Conservation (phyloP, 306 rosid species). For the Pterocarpus santalinus region DNA sequence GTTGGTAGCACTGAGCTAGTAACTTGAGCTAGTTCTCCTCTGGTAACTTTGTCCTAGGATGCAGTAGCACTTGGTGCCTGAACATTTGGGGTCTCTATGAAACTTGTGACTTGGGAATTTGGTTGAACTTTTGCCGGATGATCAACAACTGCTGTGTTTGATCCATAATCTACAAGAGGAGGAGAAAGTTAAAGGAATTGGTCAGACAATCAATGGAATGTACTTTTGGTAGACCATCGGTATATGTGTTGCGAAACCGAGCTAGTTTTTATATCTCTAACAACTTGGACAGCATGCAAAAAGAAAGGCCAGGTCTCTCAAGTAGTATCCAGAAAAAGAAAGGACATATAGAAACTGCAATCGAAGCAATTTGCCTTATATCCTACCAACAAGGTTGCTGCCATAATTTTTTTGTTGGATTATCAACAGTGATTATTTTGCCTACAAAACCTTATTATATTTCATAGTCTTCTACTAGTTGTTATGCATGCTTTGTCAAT, state of each 20-base stretch:
- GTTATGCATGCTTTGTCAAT: too few species aligned
- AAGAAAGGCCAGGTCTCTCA: background rate
- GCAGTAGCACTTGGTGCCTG: background rate
- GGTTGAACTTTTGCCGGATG: slow-evolving; percentile 30
- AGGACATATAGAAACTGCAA: background rate
- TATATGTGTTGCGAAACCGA: background rate
- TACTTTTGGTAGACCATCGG: background rate
- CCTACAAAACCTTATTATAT: too few species aligned
- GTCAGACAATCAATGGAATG: too few species aligned
- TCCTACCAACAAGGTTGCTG: background rate
- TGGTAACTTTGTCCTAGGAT: background rate
- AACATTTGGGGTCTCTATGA: background rate
- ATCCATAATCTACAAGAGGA: slow-evolving; percentile 25
- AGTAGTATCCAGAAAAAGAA: background rate
- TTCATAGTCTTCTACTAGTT: too few species aligned
- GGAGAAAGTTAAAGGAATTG: background rate
- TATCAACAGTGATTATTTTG: background rate
- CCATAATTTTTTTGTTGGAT: background rate
- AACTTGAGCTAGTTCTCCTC: too few species aligned
- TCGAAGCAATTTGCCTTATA: background rate
- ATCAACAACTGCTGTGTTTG: background rate
- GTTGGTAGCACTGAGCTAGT: too few species aligned
- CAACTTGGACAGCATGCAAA: too few species aligned
- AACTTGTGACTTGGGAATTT: slow-evolving; percentile 3
- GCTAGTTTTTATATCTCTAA: background rate